Evolutionary conservation across 805 yeast species (phyloP), one percentile per base, ranked within the genome.

Genomic region (Myxozyma vanderwaltii): DNA sequence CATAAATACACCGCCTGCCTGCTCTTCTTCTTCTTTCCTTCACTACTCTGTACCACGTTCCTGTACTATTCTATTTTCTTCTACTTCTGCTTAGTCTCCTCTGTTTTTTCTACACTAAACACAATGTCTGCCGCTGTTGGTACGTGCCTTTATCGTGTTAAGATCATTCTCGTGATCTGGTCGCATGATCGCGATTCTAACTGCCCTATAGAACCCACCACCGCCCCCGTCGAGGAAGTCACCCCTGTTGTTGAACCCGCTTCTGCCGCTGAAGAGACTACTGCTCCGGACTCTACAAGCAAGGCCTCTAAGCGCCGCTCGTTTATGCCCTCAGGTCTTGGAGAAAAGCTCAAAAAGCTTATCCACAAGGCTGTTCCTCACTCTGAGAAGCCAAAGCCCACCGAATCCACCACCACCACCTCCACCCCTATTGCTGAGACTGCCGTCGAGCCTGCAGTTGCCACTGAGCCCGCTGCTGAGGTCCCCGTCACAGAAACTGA

Each of bases 331-430:
- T 60, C 65, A n/a, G 58, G 65, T 26, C 43, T 62, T 24, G 41
- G 52, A 29, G 65, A 58, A 35, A 59, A 51, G 54, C 26, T 62
- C 52, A 62, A 60, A 54, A 62, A 62, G 52, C 38, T 62, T 15
- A 38, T 62, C 19, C 51, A 49, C 56, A 54, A 51, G 56, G 59
- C 56, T 31, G 21, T 57, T 15, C 54, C 58, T 23, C 61, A 54
- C 60, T 12, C 52, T 12, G 40, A 49, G 27, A 43, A 40, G 36
- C 38, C 54, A 21, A 50, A 43, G 12, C 49, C 57, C 19, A 51
- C 54, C 15, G 41, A 44, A 38, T 35, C 36, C 10, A 29, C 47
- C 23, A 44, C 45, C 38, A 39, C 56, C 19, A 47, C 26, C 31
- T 53, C 27, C 23, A 1, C 35, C 17, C 31, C 57, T 17, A 51